Percentiles rank a stretch among this genome's conserved stretches.
phyloP scores from a whole-genome alignment of 257 asterid species.

The Marsdenia floribunda region DNA sequence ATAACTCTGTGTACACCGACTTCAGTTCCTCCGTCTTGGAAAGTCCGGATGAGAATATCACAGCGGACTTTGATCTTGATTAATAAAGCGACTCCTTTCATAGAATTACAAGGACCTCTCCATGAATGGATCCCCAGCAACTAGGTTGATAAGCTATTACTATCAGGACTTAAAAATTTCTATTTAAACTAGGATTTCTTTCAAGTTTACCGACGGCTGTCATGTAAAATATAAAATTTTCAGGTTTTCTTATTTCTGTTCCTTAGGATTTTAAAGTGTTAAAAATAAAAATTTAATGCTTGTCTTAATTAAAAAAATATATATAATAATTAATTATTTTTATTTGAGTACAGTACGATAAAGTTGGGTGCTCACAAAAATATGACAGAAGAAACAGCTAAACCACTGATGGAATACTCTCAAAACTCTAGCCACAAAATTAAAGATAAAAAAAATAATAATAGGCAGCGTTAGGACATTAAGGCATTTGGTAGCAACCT shows the following conservation, averaged over 20 bases:
- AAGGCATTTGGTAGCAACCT: conserved; percentile 20
- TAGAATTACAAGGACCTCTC: background rate
- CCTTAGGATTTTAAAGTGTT: too few species aligned
- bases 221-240: too few species aligned
- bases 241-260: too few species aligned
- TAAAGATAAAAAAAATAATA: conserved; percentile 8
- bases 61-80: background rate
- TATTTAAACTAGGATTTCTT: too few species aligned
- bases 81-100: background rate
- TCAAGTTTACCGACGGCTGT: too few species aligned
- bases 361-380: conserved; percentile 12
- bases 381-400: conserved; percentile 19
- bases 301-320: too few species aligned
- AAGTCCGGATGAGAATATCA: background rate
- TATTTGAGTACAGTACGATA: background rate
- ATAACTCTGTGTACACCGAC: background rate
- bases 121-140: background rate
- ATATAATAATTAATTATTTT: too few species aligned
- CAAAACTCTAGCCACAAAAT: conserved; percentile 26
- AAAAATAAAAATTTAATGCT: too few species aligned
- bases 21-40: background rate
- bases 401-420: conserved; percentile 30
- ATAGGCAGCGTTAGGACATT: background rate
- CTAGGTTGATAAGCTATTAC: background rate
- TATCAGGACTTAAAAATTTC: too few species aligned